Evolutionary conservation across 345 rosid species (phyloP), one percentile per base, ranked within the genome.

Genomic region (Populus euphratica): DNA sequence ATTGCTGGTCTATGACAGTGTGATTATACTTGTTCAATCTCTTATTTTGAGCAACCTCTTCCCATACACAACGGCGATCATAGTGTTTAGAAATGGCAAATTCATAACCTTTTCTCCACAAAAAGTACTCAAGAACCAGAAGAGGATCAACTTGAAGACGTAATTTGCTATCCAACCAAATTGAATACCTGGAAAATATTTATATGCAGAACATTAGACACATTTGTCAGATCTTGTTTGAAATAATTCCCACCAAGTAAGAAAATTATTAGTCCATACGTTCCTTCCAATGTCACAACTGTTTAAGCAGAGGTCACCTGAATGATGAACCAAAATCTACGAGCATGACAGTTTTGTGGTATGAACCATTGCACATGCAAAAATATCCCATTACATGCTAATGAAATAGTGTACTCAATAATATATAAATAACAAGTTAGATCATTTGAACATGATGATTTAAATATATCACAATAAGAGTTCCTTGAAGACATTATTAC

Each of bases 121-220:
- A 83, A 78, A 96, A 90, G 86, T 93, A 92, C 69, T 96, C 99
- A 81, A 96, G 82, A 77, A 96, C 85, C 67, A 88, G 90, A 41
- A 89, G 81, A 66, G 99, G 99, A 73, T 96, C 99, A 67, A 87
- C 83, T 78, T 92, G 98, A 74, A 96, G 91, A 43, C 99, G 94
- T 66, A 96, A 81, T 83, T 96, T 93, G 92, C 99, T 96, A 80
- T 96, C 99, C 86, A 96, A 84, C 99, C 99, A 93, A 76, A 96
- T 96, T 18, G 99, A 96, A 85, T 96, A 96, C 88, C 97, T 96
- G 90, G 25, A 83, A 62, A 56, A 74, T 36, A 31, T 59, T 66
- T 2, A 70, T 18, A 68, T 17, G 35, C 56, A 74, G 54, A 73
- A 69, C 29, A 71, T 64, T 69, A 79, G 43, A 64, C 65, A 59